Evolutionary conservation across 1,284 basidiomycete species (phyloP).

Genomic region (Heterobasidion annosum): DNA sequence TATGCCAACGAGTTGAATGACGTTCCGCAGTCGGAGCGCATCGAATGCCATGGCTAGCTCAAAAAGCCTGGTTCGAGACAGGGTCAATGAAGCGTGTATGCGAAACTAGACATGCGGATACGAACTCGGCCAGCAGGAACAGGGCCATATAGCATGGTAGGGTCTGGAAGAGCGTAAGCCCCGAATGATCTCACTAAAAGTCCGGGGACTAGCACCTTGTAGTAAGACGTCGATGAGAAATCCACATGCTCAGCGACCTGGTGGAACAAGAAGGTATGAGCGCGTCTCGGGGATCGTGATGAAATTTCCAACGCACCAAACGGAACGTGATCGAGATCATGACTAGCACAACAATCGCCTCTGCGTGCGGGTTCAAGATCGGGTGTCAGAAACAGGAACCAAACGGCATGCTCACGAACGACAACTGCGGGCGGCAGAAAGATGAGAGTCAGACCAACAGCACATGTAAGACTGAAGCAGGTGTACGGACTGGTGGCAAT

Average conservation of each 20-base stretch:
- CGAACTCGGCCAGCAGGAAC: constrained; percentile 73
- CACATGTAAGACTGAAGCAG: background rate
- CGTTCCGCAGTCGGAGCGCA: constrained; percentile 64
- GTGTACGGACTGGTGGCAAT: constrained; percentile 12
- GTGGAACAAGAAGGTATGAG: constrained; percentile 10
- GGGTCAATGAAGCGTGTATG: background rate
- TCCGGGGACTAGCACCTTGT: constrained; percentile 36
- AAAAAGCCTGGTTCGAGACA: constrained; percentile 40
- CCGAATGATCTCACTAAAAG: background rate
- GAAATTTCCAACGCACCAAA: constrained; percentile 17
- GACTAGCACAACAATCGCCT: constrained; percentile 38
- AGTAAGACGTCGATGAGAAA: constrained; percentile 25
- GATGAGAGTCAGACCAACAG: background rate
- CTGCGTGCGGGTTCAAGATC: constrained; percentile 16
- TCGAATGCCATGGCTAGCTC: constrained; percentile 68
- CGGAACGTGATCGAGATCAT: constrained; percentile 33
- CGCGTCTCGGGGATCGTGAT: background rate
- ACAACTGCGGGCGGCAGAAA: constrained; percentile 12
- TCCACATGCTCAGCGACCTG: constrained; percentile 49
- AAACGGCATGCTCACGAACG: constrained; percentile 17
- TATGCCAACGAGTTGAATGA: constrained; percentile 70
- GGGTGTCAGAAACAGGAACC: background rate
- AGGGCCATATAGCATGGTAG: constrained; percentile 75
- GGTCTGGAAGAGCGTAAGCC: constrained; percentile 36
- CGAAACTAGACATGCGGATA: constrained; percentile 1